phyloP scores from a whole-genome alignment of 495 filamentous ascomycete species.

The Rhypophila decipiens region DNA sequence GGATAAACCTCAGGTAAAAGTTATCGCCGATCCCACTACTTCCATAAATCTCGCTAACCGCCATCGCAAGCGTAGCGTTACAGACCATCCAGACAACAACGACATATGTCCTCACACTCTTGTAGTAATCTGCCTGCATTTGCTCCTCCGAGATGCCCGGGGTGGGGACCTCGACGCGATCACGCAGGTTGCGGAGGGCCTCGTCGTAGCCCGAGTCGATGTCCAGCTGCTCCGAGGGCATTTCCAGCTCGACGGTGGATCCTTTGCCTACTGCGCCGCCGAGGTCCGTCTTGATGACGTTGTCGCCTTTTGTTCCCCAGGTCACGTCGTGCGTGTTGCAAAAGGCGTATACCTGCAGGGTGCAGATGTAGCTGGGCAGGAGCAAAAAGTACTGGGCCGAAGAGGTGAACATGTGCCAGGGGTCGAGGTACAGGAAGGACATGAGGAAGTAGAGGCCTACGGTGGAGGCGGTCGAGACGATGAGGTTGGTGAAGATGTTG shows the following conservation, averaged over 20 bases:
- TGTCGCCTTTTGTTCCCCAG: constrained; percentile 99
- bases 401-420: constrained; percentile 98
- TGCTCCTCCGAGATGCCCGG: constrained; percentile 63
- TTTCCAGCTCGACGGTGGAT: constrained; percentile 76
- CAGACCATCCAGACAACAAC: constrained; percentile 92
- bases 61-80: constrained; percentile 91
- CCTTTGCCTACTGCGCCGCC: constrained; percentile 73
- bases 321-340: constrained; percentile 99
- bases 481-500: constrained; percentile 89
- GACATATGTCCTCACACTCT: constrained; percentile 96
- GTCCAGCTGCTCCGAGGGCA: constrained; percentile 96
- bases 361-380: constrained; percentile 91
- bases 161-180: constrained; percentile 74
- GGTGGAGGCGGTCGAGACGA: constrained; percentile 82
- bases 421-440: constrained; percentile 92
- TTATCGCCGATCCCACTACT: constrained; percentile 64
- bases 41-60: constrained; percentile 80
- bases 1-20: constrained; percentile 84
- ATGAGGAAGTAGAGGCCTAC: constrained; percentile 94
- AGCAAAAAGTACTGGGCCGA: constrained; percentile 91
- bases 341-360: constrained; percentile 95
- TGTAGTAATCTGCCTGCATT: constrained; percentile 96
- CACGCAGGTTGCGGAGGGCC: constrained; percentile 89
- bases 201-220: constrained; percentile 98
- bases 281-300: constrained; percentile 84